Evolutionary conservation across 1,139 yeast species (phyloP).

Genomic region (Pichia sp.): DNA sequence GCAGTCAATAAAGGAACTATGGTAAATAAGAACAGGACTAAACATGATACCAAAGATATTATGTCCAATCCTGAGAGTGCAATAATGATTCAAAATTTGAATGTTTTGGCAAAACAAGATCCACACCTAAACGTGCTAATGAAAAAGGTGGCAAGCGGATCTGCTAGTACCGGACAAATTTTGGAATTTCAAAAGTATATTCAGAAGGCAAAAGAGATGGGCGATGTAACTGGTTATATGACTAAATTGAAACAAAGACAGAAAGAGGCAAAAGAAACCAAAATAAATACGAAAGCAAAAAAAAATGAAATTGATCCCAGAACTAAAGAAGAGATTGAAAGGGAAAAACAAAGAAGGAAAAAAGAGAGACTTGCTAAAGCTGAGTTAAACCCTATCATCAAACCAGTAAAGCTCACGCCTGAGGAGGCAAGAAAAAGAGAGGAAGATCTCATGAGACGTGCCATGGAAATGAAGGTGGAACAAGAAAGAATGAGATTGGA

Average conservation of each 20-base stretch:
- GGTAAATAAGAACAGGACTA: not conserved
- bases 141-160: constrained; percentile 81
- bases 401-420: constrained; percentile 5
- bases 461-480: constrained; percentile 20
- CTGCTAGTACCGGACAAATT: constrained; percentile 67
- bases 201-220: constrained; percentile 71
- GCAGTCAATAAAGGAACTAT: not conserved
- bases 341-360: constrained; percentile 8
- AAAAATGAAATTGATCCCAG: constrained; percentile 16
- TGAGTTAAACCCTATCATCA: not conserved
- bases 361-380: constrained; percentile 11
- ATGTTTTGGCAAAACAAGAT: constrained; percentile 74
- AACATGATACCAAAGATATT: constrained; percentile 31
- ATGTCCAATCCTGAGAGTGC: constrained; percentile 64
- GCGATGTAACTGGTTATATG: constrained; percentile 37
- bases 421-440: constrained; percentile 18
- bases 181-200: constrained; percentile 76
- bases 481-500: constrained; percentile 24
- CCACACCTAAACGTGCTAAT: constrained; percentile 62
- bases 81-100: constrained; percentile 77
- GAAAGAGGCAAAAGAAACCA: constrained; percentile 14
- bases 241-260: constrained; percentile 22
- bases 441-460: constrained; percentile 18
- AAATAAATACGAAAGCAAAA: constrained; percentile 14
- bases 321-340: constrained; percentile 1